phyloP scores from a whole-genome alignment of 257 asterid species.

The Coffea eugenioides region DNA sequence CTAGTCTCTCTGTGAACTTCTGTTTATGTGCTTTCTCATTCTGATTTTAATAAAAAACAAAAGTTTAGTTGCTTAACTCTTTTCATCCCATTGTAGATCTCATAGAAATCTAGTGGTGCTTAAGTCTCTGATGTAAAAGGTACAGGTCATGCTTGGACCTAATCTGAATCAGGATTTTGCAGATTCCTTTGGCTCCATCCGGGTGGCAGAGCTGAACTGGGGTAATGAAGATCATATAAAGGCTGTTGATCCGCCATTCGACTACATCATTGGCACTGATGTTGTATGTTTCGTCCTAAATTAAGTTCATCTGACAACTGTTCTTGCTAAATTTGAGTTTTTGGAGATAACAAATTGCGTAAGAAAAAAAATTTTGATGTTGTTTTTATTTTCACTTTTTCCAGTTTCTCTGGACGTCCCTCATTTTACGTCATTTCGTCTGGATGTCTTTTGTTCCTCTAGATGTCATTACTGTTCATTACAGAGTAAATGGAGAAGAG shows the following conservation, averaged over 20 bases:
- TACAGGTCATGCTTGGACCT: neutral
- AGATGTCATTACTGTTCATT: neutral
- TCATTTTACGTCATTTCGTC: neutral
- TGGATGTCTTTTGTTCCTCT: neutral
- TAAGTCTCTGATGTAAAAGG: neutral
- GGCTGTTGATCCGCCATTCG: constrained; percentile 91
- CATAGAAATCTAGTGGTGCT: neutral
- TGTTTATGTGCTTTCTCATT: neutral
- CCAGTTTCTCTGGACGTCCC: neutral
- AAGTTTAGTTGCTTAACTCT: neutral
- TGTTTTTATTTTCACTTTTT: neutral
- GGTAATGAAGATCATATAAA: constrained; percentile 74
- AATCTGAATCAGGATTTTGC: constrained; percentile 16
- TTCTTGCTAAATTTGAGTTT: neutral
- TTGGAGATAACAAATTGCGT: neutral
- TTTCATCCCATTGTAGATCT: neutral
- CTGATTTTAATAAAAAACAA: neutral
- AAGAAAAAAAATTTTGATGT: neutral
- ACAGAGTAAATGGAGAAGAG: neutral
- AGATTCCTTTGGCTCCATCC: constrained; percentile 84
- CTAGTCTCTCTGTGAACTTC: neutral
- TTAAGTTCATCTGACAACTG: neutral
- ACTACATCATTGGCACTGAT: constrained; percentile 92
- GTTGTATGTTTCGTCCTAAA: constrained; percentile 38
- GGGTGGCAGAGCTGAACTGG: constrained; percentile 87